Evolutionary conservation across 2,329 filamentous ascomycete species (phyloP), one percentile per base, ranked within the genome.

Genomic region (Paecilomyces sp.): DNA sequence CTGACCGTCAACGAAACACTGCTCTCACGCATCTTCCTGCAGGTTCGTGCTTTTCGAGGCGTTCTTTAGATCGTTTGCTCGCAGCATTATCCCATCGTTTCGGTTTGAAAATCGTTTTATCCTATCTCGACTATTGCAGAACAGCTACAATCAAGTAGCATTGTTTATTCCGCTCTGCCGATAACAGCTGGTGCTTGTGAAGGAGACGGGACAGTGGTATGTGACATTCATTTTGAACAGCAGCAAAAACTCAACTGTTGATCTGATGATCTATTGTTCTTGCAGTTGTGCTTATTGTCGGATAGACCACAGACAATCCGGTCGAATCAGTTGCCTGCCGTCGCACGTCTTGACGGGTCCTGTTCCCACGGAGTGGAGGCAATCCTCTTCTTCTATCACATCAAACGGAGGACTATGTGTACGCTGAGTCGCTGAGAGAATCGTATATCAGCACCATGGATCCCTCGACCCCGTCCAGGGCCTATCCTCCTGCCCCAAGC

Each of bases 401-500:
- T 47, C 41, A 4, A 47, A 18, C 18, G 4, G 61, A 62, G 22
- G 51, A 30, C 22, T 53, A 53, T 53, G 51, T 53, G 24, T 22
- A 15, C 11, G 13, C 15, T 53, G 51, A 13, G 12, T 4, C 12
- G 11, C 51, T 15, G 51, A 53, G 51, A 15, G 3, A 53, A 13
- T 11, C 9, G 3, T 25, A 53, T 30, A 53, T 30, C 8, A 30
- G 11, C 28, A 7, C 51, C 22, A 53, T 53, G 51, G 52, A 62
- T 47, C 60, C 61, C 47, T 62, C 61, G 18, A 61, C 65, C 7
- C 67, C 69, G 4, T 63, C 66, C 50, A 64, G 66, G 41, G 58
- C 55, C 11, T 58, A 59, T 24, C 66, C 67, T 58, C 66, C 68
- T 41, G 72, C 71, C 25, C 70, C 69, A 52, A 68, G 64, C 59